A percentile compares a stretch with the other conserved stretches of the same genome.
Evolutionary conservation across 1,284 basidiomycete species (phyloP).

Genomic region (Malassezia brasiliensis): DNA sequence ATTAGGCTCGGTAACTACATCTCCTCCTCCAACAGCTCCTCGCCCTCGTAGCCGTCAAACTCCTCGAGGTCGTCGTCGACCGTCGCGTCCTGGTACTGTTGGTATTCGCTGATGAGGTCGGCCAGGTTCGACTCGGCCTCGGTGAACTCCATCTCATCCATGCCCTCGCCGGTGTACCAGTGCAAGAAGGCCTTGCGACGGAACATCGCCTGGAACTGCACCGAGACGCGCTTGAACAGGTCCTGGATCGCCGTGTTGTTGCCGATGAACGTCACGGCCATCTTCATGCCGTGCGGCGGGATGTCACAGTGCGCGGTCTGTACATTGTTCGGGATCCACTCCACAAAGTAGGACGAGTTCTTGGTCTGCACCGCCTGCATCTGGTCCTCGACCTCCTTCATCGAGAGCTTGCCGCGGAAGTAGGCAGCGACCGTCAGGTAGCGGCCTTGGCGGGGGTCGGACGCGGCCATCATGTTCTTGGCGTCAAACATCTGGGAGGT

Average conservation of each 20-base stretch:
- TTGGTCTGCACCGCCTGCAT: constrained; percentile 94
- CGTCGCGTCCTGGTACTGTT: constrained; percentile 85
- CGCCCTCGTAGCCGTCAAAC: constrained; percentile 19
- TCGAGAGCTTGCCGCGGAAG: constrained; percentile 94
- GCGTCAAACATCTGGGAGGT: constrained; percentile 97
- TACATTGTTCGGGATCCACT: constrained; percentile 75
- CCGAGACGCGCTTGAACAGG: constrained; percentile 74
- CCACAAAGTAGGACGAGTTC: constrained; percentile 93
- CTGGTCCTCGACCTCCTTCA: constrained; percentile 98
- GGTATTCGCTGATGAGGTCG: constrained; percentile 52
- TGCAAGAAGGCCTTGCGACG: constrained; percentile 97
- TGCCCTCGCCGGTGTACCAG: constrained; percentile 69
- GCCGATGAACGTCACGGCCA: constrained; percentile 74
- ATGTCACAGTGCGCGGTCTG: constrained; percentile 93
- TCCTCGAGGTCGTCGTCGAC: constrained; percentile 49
- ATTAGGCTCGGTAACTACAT: constrained; percentile 10
- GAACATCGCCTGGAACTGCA: constrained; percentile 99
- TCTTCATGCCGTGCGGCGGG: constrained; percentile 62
- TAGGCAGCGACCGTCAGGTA: constrained; percentile 80
- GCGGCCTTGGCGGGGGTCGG: constrained; percentile 80
- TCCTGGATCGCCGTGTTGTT: constrained; percentile 88
- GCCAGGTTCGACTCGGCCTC: constrained; percentile 89
- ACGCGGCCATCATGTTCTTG: constrained; percentile 68
- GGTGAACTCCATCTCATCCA: constrained; percentile 98
- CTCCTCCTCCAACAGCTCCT: constrained; percentile 15